These are phyloP conservation scores for Quercus suber DNA, from an alignment of 306 rosid species.

Conservation along the genomic window DNA sequence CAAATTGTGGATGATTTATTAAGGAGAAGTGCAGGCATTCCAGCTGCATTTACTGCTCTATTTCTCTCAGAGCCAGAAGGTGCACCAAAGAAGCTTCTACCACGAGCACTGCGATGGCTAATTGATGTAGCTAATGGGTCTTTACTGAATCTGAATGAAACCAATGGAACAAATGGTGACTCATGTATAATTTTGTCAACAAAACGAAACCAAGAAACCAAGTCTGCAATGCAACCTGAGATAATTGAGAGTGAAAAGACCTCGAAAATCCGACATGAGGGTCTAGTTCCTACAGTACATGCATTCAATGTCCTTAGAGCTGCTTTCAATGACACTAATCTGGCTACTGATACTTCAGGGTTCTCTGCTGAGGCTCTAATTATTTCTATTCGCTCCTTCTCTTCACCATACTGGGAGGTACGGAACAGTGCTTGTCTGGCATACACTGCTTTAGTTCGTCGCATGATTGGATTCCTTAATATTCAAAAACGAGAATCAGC, in stretches of 20 bases:
- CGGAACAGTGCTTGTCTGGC: conserved; percentile 94
- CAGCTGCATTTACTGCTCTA: conserved; percentile 89
- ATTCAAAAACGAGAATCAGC: conserved; percentile 89
- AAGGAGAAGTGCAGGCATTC: conserved; percentile 99
- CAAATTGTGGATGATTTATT: conserved; percentile 87
- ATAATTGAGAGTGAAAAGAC: conserved; percentile 35
- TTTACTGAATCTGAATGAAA: conserved; percentile 47
- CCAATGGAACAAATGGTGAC: conserved; percentile 35
- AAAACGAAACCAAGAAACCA: conserved; percentile 28
- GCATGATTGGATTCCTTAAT: conserved; percentile 91
- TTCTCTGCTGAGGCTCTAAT: conserved; percentile 90
- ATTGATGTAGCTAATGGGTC: conserved; percentile 75
- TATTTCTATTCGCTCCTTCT: conserved; percentile 76
- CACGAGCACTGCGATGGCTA: conserved; percentile 85
- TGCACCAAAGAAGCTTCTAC: conserved; percentile 93
- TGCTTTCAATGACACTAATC: conserved; percentile 91
- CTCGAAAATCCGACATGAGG: conserved; percentile 91
- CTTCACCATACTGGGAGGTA: conserved; percentile 95
- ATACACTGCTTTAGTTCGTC: conserved; percentile 91
- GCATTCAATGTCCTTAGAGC: conserved; percentile 88
- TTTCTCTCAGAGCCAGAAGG: conserved; percentile 99
- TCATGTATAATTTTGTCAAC: conserved; percentile 24
- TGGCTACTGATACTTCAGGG: conserved; percentile 92
- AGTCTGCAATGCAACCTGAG: conserved; percentile 31
- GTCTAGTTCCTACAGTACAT: conserved; percentile 94